phyloP scores from a whole-genome alignment of 2,329 filamentous ascomycete species.

The Aspergillus sp. region DNA sequence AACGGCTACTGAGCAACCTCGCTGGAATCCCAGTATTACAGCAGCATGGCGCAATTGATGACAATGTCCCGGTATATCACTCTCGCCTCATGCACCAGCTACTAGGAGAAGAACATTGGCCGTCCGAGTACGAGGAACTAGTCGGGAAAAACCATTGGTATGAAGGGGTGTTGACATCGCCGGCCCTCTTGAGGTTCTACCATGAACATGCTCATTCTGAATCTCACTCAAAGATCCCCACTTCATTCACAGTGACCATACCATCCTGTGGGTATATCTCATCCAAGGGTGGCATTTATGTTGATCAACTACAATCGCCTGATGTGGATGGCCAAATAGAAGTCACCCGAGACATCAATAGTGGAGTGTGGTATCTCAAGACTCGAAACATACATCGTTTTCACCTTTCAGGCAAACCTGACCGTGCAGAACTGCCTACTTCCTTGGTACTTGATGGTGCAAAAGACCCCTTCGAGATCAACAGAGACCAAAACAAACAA shows the following conservation, averaged over 20 bases:
- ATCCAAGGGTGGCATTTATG: slow-evolving; percentile 51
- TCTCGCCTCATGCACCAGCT: slow-evolving; percentile 55
- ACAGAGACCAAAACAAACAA: slow-evolving; percentile 3
- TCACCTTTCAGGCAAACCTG: slow-evolving; percentile 24
- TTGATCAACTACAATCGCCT: slow-evolving; percentile 51
- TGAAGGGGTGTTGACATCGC: slow-evolving; percentile 56
- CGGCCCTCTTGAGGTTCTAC: slow-evolving; percentile 51
- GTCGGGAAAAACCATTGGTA: slow-evolving; percentile 53
- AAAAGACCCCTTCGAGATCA: slow-evolving; percentile 15
- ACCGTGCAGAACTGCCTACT: slow-evolving; percentile 8
- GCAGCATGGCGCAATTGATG: slow-evolving; percentile 57
- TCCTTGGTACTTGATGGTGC: slow-evolving; percentile 20
- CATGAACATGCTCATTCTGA: slow-evolving; percentile 20
- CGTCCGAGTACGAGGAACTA: slow-evolving; percentile 52
- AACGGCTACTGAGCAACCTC: slow-evolving; percentile 53
- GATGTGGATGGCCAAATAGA: slow-evolving; percentile 52
- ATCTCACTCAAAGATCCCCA: slow-evolving; percentile 17
- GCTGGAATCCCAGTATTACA: slow-evolving; percentile 54
- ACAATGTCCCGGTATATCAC: slow-evolving; percentile 60
- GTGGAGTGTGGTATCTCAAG: slow-evolving; percentile 35
- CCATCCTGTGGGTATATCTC: slow-evolving; percentile 55
- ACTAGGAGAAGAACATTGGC: slow-evolving; percentile 42
- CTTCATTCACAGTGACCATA: slow-evolving; percentile 50
- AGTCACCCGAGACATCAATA: slow-evolving; percentile 33
- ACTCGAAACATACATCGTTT: slow-evolving; percentile 48